A percentile compares a stretch with the other conserved stretches of the same genome.
Conservation (phyloP, 371 early-diverging fungal genomes). For the Blakeslea trispora region DNA sequence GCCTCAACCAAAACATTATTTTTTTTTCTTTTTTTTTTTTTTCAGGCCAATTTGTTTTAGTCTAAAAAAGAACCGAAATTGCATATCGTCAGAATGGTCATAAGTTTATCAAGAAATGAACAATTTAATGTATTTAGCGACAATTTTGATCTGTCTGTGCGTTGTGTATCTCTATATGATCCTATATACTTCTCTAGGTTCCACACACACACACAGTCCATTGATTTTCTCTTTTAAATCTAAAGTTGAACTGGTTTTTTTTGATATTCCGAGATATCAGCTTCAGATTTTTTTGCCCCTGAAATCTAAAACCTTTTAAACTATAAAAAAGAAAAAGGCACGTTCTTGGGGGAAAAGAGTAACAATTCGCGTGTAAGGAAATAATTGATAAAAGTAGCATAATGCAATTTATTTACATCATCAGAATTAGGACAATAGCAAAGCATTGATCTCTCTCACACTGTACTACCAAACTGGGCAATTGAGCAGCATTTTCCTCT, state of each 20-base stretch:
- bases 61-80: background rate
- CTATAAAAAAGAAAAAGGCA: conserved; percentile 8
- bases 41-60: background rate
- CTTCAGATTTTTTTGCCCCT: background rate
- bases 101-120: no score
- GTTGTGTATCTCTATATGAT: background rate
- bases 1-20: conserved; percentile 5
- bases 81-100: no score
- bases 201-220: background rate
- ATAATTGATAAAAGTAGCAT: conserved; percentile 2
- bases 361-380: conserved; percentile 4
- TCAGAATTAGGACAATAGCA: background rate
- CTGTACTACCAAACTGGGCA: background rate
- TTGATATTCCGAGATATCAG: conserved; percentile 2
- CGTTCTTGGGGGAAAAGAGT: conserved; percentile 7
- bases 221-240: background rate
- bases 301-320: conserved; percentile 7
- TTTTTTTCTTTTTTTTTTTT: background rate
- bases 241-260: background rate
- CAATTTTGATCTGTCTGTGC: background rate
- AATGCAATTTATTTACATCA: background rate
- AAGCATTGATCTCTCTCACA: background rate
- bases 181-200: conserved; percentile 1
- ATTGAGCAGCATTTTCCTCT: background rate
- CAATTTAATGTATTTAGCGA: no score